A percentile compares a stretch with the other conserved stretches of the same genome.
Evolutionary conservation across 106 monocot genomes (phyloP).

Genomic region (Acanthochlamys bracteata): DNA sequence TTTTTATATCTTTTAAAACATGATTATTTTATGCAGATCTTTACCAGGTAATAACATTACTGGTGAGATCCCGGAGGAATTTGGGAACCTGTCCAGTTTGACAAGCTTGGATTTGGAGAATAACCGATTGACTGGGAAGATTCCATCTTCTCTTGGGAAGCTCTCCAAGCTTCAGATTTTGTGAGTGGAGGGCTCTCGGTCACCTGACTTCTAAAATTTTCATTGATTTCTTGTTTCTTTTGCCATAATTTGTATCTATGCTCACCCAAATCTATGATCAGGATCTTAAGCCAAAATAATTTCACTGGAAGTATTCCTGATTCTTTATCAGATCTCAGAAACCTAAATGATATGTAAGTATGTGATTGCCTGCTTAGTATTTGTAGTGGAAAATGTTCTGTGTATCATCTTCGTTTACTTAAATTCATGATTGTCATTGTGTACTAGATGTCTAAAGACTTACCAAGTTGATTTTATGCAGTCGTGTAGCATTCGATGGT

Average conservation of each 20-base stretch:
- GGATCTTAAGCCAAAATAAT: conserved; percentile 74
- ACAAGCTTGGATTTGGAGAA: conserved; percentile 57
- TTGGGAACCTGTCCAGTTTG: conserved; percentile 84
- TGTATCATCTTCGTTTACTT: too few relatives aligned
- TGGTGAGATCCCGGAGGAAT: conserved; percentile 64
- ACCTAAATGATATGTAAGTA: conserved; percentile 65
- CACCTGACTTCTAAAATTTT: not conserved
- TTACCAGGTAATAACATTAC: conserved; percentile 64
- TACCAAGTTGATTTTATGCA: conserved; percentile 18
- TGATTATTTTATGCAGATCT: conserved; percentile 31
- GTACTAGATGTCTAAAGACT: too few relatives aligned
- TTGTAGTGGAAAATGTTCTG: not conserved
- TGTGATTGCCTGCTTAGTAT: not conserved
- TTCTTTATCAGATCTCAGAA: conserved; percentile 55
- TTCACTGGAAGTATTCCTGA: conserved; percentile 72
- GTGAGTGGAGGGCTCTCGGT: conserved; percentile 33
- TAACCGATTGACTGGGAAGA: conserved; percentile 61
- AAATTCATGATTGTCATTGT: too few relatives aligned
- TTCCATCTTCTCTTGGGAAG: conserved; percentile 77
- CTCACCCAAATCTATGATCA: conserved; percentile 12
- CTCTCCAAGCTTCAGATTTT: conserved; percentile 74
- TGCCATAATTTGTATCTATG: not conserved
- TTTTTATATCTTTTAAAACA: not conserved
- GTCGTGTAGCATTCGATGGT: conserved; percentile 55
- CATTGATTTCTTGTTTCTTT: not conserved